phyloP scores from a whole-genome alignment of 2,329 filamentous ascomycete genomes.

The Paramyrothecium sp. region DNA sequence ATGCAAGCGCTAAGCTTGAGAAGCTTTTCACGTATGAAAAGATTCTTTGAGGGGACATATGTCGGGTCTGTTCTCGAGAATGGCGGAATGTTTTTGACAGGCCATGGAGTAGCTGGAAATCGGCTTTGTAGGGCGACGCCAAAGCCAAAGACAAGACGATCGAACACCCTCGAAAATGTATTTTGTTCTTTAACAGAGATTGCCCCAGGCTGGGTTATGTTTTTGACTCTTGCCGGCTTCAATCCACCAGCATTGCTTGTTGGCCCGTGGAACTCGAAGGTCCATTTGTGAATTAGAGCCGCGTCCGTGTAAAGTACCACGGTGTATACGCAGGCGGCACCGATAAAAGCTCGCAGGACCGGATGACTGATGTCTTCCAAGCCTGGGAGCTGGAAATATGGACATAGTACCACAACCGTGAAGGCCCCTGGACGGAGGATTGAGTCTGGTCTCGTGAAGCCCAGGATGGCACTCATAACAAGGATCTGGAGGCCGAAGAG shows the following conservation, averaged over 20 bases:
- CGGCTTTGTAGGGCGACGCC: neutral
- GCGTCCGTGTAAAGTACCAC: neutral
- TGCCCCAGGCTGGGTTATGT: neutral
- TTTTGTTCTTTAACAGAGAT: neutral
- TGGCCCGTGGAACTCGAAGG: neutral
- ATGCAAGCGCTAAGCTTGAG: neutral
- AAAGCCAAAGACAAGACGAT: neutral
- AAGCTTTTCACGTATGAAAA: neutral
- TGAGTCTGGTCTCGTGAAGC: neutral
- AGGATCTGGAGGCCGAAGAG: neutral
- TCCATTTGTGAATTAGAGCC: neutral
- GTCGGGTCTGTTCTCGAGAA: neutral
- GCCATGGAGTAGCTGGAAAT: neutral
- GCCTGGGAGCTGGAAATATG: neutral
- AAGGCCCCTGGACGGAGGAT: neutral
- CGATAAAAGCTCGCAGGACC: neutral
- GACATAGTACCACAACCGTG: neutral
- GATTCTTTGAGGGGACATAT: neutral
- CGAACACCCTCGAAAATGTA: neutral
- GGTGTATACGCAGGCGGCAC: neutral
- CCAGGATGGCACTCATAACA: neutral
- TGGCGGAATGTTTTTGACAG: neutral
- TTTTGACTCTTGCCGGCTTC: neutral
- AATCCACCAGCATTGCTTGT: neutral
- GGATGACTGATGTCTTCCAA: neutral